phyloP scores from a whole-genome alignment of 345 rosid species.

The Acer campestre region DNA sequence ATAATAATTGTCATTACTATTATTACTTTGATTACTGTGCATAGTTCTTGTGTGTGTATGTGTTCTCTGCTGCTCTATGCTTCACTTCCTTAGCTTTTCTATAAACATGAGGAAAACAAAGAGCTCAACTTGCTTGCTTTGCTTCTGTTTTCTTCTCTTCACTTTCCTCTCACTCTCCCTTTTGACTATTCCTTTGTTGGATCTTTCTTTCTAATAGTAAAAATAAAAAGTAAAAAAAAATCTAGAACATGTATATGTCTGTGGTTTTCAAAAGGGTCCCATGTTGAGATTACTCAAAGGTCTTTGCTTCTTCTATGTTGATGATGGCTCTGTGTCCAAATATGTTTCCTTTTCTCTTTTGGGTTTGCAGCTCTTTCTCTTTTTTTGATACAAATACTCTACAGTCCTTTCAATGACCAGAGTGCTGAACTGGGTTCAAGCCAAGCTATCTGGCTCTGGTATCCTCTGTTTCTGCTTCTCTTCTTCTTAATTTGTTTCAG shows the following conservation, averaged over 20 bases:
- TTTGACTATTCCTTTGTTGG: constrained; percentile 12
- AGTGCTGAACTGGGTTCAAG: background rate
- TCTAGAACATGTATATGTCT: background rate
- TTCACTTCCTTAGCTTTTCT: constrained; percentile 30
- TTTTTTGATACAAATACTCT: too few relatives aligned
- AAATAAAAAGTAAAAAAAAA: too few relatives aligned
- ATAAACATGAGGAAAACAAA: constrained; percentile 21
- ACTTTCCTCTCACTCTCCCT: constrained; percentile 15
- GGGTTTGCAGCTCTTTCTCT: too few relatives aligned
- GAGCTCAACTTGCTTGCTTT: constrained; percentile 10
- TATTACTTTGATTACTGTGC: constrained; percentile 51
- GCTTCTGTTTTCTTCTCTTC: constrained; percentile 9
- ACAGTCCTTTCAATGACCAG: constrained; percentile 18
- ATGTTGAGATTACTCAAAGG: constrained; percentile 12
- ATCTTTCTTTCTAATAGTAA: constrained; percentile 1
- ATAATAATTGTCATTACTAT: constrained; percentile 45
- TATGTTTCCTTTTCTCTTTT: constrained; percentile 11
- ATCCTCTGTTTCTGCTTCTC: constrained; percentile 19
- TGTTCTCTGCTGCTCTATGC: constrained; percentile 23
- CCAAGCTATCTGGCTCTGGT: background rate
- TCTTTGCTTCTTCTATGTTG: constrained; percentile 5
- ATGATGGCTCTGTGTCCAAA: constrained; percentile 17
- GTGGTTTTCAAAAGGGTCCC: constrained; percentile 34
- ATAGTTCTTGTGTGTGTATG: constrained; percentile 16
- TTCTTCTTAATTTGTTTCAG: background rate